Evolutionary conservation across 306 rosid genomes (phyloP).

Genomic region (Cicer cuneatum): DNA sequence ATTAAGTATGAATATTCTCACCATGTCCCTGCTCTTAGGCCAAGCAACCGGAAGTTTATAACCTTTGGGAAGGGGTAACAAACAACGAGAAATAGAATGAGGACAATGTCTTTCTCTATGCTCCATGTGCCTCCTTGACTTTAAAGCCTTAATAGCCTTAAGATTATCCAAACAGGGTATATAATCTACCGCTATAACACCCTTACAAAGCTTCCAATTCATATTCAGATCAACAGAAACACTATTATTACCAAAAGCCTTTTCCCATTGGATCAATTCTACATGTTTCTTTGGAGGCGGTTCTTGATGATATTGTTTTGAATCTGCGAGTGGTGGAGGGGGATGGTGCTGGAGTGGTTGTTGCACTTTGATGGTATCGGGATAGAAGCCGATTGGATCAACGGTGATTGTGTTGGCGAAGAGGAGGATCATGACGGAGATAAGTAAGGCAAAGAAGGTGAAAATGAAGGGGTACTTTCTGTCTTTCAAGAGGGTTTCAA

Average conservation of each 20-base stretch:
- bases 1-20: slow-evolving; percentile 71
- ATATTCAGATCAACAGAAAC: slow-evolving; percentile 20
- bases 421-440: slow-evolving; percentile 59
- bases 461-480: slow-evolving; percentile 67
- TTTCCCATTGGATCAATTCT: slow-evolving; percentile 33
- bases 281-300: slow-evolving; percentile 2
- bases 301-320: background rate
- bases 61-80: slow-evolving; percentile 75
- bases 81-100: slow-evolving; percentile 54
- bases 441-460: slow-evolving; percentile 57
- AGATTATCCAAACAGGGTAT: slow-evolving; percentile 90
- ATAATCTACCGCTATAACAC: slow-evolving; percentile 54
- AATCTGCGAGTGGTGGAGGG: slow-evolving; percentile 1
- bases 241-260: background rate
- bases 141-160: slow-evolving; percentile 73
- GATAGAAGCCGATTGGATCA: slow-evolving; percentile 50
- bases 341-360: slow-evolving; percentile 13
- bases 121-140: slow-evolving; percentile 85
- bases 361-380: slow-evolving; percentile 47
- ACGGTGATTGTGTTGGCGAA: slow-evolving; percentile 42
- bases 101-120: slow-evolving; percentile 96
- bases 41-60: slow-evolving; percentile 75
- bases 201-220: slow-evolving; percentile 72
- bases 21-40: slow-evolving; percentile 99
- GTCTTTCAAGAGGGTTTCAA: slow-evolving; percentile 50